Conservation (phyloP, 768 basidiomycete species). For the Termitomyces eurrhizus region DNA sequence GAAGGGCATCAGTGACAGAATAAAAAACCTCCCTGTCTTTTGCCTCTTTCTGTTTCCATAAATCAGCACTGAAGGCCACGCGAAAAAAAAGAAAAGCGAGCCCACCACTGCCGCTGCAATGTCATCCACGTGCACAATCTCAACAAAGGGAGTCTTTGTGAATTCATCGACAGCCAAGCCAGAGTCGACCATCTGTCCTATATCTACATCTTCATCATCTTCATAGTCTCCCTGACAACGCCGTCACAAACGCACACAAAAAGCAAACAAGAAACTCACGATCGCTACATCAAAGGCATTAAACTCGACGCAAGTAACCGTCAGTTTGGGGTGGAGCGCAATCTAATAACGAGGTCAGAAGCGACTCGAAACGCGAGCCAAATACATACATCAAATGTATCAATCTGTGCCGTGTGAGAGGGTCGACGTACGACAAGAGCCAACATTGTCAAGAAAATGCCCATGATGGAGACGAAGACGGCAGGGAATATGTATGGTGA, state of each 20-base stretch:
- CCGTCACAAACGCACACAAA: not conserved
- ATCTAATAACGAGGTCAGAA: too few species aligned
- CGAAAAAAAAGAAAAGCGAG: not conserved
- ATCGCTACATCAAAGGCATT: not conserved
- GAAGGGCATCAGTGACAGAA: not conserved
- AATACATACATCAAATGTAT: too few species aligned
- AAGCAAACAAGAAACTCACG: not conserved
- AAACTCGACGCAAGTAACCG: not conserved
- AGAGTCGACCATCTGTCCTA: not conserved
- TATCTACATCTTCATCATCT: not conserved
- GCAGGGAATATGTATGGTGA: too few species aligned
- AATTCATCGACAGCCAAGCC: not conserved
- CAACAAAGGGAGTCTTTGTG: not conserved
- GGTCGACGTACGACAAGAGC: too few species aligned
- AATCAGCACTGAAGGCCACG: not conserved
- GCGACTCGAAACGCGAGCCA: too few species aligned
- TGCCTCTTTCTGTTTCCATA: not conserved
- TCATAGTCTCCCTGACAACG: not conserved
- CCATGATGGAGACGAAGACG: too few species aligned
- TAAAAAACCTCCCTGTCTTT: not conserved
- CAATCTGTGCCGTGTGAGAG: too few species aligned
- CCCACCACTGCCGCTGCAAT: not conserved
- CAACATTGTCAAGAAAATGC: too few species aligned
- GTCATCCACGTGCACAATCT: not conserved
- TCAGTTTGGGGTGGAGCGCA: too few species aligned